Conservation (phyloP, 129 eudicot species). For the Ambrosia artemisiifolia region DNA sequence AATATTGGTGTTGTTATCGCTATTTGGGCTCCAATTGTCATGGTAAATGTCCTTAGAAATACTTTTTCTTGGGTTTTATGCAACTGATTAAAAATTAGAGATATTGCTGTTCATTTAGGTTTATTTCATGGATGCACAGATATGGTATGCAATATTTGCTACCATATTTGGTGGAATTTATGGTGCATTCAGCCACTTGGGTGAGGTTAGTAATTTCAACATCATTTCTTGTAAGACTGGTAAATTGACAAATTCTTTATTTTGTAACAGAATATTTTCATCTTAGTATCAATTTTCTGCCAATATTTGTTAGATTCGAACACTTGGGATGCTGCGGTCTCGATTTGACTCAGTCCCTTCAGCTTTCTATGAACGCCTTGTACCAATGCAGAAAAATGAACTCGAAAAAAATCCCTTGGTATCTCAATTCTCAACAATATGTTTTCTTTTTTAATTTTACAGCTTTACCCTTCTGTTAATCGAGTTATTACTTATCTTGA, state of each 20-base stretch:
- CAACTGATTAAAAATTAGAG: conserved; percentile 14
- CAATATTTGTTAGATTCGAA: conserved; percentile 64
- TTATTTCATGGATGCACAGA: conserved; percentile 96
- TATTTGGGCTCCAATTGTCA: conserved; percentile 87
- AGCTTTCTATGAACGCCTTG: conserved; percentile 89
- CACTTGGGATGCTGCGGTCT: conserved; percentile 97
- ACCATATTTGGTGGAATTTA: conserved; percentile 87
- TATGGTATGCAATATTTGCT: conserved; percentile 91
- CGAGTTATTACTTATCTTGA: not conserved
- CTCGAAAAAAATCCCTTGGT: conserved; percentile 47
- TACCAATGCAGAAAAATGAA: conserved; percentile 57
- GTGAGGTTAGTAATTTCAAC: conserved; percentile 65
- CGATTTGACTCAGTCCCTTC: conserved; percentile 87
- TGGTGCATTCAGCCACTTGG: conserved; percentile 99
- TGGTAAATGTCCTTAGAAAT: conserved; percentile 49
- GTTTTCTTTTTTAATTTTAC: conserved; percentile 7
- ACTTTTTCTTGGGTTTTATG: conserved; percentile 13
- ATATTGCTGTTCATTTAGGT: conserved; percentile 44
- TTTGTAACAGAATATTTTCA: conserved; percentile 7
- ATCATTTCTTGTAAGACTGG: not conserved
- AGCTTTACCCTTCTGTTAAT: not conserved
- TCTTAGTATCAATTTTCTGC: conserved; percentile 5
- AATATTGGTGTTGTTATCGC: conserved; percentile 80
- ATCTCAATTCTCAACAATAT: not conserved
- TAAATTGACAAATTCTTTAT: not conserved